phyloP scores from a whole-genome alignment of 768 basidiomycete genomes.

The Podaxis rugospora region DNA sequence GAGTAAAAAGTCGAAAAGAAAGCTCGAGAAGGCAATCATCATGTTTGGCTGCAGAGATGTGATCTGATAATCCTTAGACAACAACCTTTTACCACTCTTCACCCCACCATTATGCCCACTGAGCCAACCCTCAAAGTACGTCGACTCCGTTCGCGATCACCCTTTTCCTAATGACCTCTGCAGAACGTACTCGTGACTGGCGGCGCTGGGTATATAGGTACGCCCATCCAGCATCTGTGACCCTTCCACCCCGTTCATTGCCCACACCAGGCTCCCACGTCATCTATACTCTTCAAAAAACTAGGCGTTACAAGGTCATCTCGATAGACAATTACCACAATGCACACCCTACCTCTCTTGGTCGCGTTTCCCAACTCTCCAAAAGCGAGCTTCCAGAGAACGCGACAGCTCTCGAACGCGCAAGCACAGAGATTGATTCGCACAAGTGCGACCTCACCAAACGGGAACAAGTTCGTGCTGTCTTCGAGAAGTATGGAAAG shows the following conservation, averaged over 20 bases:
- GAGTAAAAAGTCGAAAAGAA: not conserved
- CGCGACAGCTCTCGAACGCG: conserved; percentile 62
- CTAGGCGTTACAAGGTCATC: conserved; percentile 87
- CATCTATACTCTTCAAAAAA: conserved; percentile 79
- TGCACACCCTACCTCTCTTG: conserved; percentile 71
- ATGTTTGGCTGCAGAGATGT: conserved; percentile 10
- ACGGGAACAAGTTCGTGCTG: conserved; percentile 60
- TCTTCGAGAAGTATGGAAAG: conserved; percentile 83
- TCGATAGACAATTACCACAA: conserved; percentile 96
- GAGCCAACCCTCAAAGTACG: conserved; percentile 42
- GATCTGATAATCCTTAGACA: conserved; percentile 21
- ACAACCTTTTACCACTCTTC: not conserved
- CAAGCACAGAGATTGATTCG: conserved; percentile 70
- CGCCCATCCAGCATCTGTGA: conserved; percentile 11
- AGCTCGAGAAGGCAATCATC: conserved; percentile 16
- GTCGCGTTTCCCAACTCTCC: conserved; percentile 78
- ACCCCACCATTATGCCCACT: conserved; percentile 10
- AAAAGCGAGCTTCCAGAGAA: conserved; percentile 62
- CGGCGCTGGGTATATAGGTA: conserved; percentile 90
- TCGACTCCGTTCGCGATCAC: conserved; percentile 16
- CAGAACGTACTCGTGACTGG: conserved; percentile 49
- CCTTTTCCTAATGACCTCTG: conserved; percentile 18
- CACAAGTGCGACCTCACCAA: conserved; percentile 72
- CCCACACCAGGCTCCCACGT: conserved; percentile 80
- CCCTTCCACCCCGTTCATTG: conserved; percentile 3